Percentiles rank a stretch among this genome's conserved stretches.
Evolutionary conservation across 345 rosid species (phyloP).

Genomic region (Aquilaria yunnanensis): DNA sequence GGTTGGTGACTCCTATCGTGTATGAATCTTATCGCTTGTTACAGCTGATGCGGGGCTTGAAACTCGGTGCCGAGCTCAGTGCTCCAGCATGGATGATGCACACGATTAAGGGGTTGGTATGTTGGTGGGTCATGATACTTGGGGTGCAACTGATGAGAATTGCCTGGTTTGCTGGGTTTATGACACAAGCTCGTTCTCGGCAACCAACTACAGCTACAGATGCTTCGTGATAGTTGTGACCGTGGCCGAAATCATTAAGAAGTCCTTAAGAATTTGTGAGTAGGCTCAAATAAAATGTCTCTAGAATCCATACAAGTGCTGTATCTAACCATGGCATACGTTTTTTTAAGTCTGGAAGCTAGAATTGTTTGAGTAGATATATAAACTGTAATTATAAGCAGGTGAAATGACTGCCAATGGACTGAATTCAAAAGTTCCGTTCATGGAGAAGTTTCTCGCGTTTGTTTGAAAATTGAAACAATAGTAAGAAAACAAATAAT

Average conservation of each 20-base stretch:
- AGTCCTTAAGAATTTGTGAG: constrained; percentile 2
- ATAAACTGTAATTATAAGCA: no score
- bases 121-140: constrained; percentile 91
- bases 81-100: constrained; percentile 82
- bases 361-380: no score
- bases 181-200: constrained; percentile 28
- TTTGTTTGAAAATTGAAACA: no score
- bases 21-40: constrained; percentile 77
- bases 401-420: no score
- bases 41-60: constrained; percentile 87
- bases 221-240: constrained; percentile 9
- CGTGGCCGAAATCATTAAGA: neutral
- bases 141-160: constrained; percentile 94
- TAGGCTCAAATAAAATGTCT: constrained; percentile 2
- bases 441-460: no score
- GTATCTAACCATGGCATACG: no score
- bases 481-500: no score
- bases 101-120: constrained; percentile 70
- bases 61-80: constrained; percentile 60
- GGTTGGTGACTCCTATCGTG: constrained; percentile 89
- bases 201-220: constrained; percentile 25
- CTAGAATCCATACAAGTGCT: neutral
- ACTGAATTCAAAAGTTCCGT: no score
- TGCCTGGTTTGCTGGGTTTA: constrained; percentile 93
- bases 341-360: no score